phyloP scores from a whole-genome alignment of 371 early-diverging fungal genomes.

The Blastocladiella emersonii region DNA sequence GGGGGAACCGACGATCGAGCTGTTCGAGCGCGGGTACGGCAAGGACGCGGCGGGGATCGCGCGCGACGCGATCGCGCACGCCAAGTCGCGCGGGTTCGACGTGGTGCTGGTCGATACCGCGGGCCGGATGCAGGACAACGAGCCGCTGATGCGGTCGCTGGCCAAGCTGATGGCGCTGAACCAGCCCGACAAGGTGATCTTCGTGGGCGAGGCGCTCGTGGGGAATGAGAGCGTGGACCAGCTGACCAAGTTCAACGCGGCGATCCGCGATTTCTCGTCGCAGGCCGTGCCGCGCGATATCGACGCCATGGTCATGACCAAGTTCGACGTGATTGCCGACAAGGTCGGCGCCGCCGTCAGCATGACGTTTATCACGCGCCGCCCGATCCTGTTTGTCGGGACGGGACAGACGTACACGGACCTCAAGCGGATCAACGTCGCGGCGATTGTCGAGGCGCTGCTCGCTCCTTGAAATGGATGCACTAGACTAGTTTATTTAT shows the following conservation, averaged over 20 bases:
- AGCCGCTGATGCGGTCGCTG: constrained; percentile 92
- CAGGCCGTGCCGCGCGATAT: constrained; percentile 71
- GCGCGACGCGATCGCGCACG: constrained; percentile 88
- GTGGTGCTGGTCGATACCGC: constrained; percentile 99
- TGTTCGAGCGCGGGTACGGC: constrained; percentile 97
- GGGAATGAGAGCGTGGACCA: constrained; percentile 98
- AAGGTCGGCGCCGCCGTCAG: constrained; percentile 95
- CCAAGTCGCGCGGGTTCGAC: constrained; percentile 64
- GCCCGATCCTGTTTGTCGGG: constrained; percentile 99
- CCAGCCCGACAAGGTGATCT: constrained; percentile 94
- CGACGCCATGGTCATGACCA: constrained; percentile 95
- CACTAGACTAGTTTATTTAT: too few relatives aligned
- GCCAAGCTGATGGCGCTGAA: constrained; percentile 90
- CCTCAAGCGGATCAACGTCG: constrained; percentile 74
- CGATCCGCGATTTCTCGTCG: constrained; percentile 76
- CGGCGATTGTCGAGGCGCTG: constrained; percentile 70
- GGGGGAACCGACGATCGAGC: constrained; percentile 60
- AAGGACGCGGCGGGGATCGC: constrained; percentile 97
- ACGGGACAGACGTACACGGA: constrained; percentile 98
- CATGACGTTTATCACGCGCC: constrained; percentile 90
- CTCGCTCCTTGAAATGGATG: too few relatives aligned
- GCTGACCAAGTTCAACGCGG: constrained; percentile 94
- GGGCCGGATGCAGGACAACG: constrained; percentile 99
- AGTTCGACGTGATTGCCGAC: constrained; percentile 98
- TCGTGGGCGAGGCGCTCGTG: constrained; percentile 98